Conservation (phyloP, 768 basidiomycete species). For the Lanmaoa rubissima region DNA sequence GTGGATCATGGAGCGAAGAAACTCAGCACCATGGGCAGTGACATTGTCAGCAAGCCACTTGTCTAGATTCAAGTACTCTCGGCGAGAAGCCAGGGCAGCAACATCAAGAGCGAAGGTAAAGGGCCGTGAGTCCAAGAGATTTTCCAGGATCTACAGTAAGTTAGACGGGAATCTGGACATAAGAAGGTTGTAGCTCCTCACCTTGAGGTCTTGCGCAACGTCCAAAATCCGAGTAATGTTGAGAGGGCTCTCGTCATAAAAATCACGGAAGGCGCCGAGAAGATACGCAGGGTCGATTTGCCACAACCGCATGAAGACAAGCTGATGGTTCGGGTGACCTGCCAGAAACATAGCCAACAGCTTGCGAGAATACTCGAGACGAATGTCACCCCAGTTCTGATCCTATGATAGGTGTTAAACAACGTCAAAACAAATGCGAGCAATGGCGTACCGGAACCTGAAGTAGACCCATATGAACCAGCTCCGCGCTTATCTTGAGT, state of each 20-base stretch:
- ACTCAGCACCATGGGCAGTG: constrained; percentile 75
- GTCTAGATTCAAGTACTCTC: constrained; percentile 93
- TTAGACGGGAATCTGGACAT: constrained; percentile 4
- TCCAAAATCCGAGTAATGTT: constrained; percentile 95
- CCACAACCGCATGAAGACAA: constrained; percentile 97
- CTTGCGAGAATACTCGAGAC: constrained; percentile 82
- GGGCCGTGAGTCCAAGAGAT: constrained; percentile 86
- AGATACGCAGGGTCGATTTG: constrained; percentile 86
- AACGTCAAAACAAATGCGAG: neutral
- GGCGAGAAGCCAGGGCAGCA: constrained; percentile 87
- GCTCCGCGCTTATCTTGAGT: constrained; percentile 88
- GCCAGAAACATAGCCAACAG: constrained; percentile 87
- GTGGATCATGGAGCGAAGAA: constrained; percentile 81
- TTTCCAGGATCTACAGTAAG: constrained; percentile 71
- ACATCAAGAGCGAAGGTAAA: constrained; percentile 92
- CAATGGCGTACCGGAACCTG: constrained; percentile 75
- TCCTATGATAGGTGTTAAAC: constrained; percentile 41
- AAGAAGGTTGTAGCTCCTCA: constrained; percentile 32
- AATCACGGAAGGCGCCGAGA: constrained; percentile 84
- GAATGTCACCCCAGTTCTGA: constrained; percentile 83
- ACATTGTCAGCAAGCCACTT: constrained; percentile 95
- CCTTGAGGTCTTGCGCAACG: constrained; percentile 93
- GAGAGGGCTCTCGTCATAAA: constrained; percentile 87
- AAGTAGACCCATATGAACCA: constrained; percentile 90
- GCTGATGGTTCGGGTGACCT: constrained; percentile 91